Base-by-base conservation (phyloP, 768 basidiomycete species). In the Leccinum olivaceopallidum region DNA sequence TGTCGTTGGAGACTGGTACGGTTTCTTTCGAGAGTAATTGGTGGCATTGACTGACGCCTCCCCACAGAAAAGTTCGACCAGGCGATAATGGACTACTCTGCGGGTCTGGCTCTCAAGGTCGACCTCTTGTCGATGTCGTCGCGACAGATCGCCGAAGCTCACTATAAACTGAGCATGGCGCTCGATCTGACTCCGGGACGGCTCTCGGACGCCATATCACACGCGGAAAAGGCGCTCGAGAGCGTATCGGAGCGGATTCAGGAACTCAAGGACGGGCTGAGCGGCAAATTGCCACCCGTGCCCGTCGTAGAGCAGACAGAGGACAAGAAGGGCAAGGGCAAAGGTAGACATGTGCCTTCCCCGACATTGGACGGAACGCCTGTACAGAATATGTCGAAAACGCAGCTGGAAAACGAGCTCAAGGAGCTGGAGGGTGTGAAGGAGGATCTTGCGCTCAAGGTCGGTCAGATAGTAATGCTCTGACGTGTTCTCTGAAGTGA, bases 1-100 rank as follows among this genome's bases (percentile, higher is more conserved):
- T 99, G n/a, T 95, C 94, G 22, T 78, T 96, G 60, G 97, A 99
- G 76, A 96, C 94, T 36, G 96, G 96, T 95, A 59, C 60, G 86
- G 69, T n/a, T 6, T 3, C 14, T 53, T 4, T 48, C 47, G 14
- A 53, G n/a, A 34, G 5, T 34, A 2, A 36, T 36, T 54, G 4
- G n/a, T 42, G 9, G 14, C 16, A 54, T 6, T 44, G 42, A 26
- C 30, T 58, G 51, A 59, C 3, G 12, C 4, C 10, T 36, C 22
- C 34, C 20, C 56, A 22, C 75, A 96, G 95, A 98, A 75, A 97
- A 97, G 78, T 97, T 98, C 71, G 91, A 94, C 64, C 93, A 96
- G 75, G 95, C 95, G 0, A 91, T 95, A 56, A 81, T 82, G 20
- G 95, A 98, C 72, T 97, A 94, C 69, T 84, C 85, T 53, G 83